A percentile compares a stretch with the other conserved stretches of the same genome.
phyloP scores from a whole-genome alignment of 768 basidiomycete species.

The Panus rudis region DNA sequence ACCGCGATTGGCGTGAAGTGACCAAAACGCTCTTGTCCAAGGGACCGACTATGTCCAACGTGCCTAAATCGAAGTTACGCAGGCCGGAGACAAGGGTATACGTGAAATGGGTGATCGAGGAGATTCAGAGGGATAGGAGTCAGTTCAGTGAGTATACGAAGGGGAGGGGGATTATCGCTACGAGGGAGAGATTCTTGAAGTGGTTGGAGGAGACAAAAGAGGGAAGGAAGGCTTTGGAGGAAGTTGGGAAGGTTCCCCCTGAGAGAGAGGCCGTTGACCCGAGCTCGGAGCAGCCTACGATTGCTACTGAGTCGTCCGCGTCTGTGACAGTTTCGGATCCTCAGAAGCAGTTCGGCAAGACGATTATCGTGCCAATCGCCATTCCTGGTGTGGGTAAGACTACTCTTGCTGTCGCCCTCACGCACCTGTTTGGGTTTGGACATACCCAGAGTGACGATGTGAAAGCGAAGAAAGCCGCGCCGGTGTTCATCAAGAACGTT shows the following conservation, averaged over 20 bases:
- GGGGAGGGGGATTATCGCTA: slow-evolving; percentile 80
- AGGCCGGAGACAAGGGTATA: slow-evolving; percentile 76
- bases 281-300: background rate
- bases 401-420: slow-evolving; percentile 69
- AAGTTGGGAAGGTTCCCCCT: slow-evolving; percentile 24
- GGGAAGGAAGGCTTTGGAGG: slow-evolving; percentile 26
- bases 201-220: slow-evolving; percentile 56
- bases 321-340: no score
- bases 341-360: slow-evolving; percentile 54
- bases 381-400: slow-evolving; percentile 96
- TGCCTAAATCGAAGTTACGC: slow-evolving; percentile 64
- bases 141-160: slow-evolving; percentile 59
- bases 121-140: slow-evolving; percentile 55
- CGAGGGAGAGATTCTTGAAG: slow-evolving; percentile 68
- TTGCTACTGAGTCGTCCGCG: background rate
- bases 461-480: slow-evolving; percentile 62
- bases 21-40: slow-evolving; percentile 67
- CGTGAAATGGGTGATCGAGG: slow-evolving; percentile 72
- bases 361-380: slow-evolving; percentile 81
- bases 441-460: slow-evolving; percentile 96
- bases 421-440: slow-evolving; percentile 74
- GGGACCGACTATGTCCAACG: slow-evolving; percentile 25
- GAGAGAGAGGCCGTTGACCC: slow-evolving; percentile 21
- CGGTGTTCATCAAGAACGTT: slow-evolving; percentile 70
- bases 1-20: slow-evolving; percentile 94